Evolutionary conservation across 306 rosid genomes (phyloP).

Genomic region (Citrullus amarus): DNA sequence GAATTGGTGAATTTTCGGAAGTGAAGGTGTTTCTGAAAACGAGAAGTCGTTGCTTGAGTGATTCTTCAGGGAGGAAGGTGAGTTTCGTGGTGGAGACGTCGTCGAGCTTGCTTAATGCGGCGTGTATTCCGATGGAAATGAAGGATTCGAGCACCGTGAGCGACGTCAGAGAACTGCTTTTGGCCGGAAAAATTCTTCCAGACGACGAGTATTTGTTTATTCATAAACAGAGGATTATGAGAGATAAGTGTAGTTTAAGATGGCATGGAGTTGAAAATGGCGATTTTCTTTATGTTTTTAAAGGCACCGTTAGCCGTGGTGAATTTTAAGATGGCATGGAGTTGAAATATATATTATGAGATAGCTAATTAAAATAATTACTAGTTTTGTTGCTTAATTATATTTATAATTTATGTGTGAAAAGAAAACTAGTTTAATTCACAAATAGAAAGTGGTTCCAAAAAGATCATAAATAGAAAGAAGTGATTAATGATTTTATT

Average conservation of each 20-base stretch:
- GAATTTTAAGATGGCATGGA: neutral
- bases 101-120: conserved; percentile 58
- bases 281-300: conserved; percentile 59
- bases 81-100: conserved; percentile 60
- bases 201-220: conserved; percentile 66
- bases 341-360: neutral
- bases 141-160: conserved; percentile 41
- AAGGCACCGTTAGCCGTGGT: conserved; percentile 42
- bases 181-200: conserved; percentile 46
- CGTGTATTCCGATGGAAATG: conserved; percentile 70
- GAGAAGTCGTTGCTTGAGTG: conserved; percentile 21
- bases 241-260: conserved; percentile 51
- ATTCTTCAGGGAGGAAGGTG: conserved; percentile 33
- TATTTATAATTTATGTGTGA: neutral
- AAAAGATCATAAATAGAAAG: neutral
- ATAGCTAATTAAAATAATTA: neutral
- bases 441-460: neutral
- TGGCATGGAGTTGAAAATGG: conserved; percentile 93
- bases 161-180: conserved; percentile 47
- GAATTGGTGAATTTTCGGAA: conserved; percentile 47
- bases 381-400: neutral
- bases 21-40: conserved; percentile 42
- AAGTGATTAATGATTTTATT: neutral
- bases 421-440: neutral
- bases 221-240: conserved; percentile 87